Evolutionary conservation across 2,329 filamentous ascomycete genomes (phyloP).

Genomic region (Colletotrichum simmondsii): DNA sequence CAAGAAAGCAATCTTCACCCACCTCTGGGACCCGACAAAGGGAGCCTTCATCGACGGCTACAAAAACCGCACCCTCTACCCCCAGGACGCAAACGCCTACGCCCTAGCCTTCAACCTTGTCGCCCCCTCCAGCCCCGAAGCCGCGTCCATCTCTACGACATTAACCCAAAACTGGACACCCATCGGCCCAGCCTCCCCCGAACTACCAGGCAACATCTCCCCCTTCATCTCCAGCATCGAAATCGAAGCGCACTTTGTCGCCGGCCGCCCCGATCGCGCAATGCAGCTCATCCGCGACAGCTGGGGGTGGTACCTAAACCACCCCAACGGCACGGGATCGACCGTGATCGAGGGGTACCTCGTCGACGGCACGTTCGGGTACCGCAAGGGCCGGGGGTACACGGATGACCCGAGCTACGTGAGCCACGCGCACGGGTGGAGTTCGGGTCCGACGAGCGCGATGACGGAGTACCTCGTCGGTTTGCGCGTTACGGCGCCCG

Average conservation of each 20-base stretch:
- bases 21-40: conserved; percentile 59
- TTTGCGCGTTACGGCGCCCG: conserved; percentile 38
- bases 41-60: conserved; percentile 66
- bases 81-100: conserved; percentile 70
- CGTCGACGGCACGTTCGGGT: conserved; percentile 66
- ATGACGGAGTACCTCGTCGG: conserved; percentile 57
- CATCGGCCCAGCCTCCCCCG: conserved; percentile 65
- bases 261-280: conserved; percentile 59
- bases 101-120: conserved; percentile 61
- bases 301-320: conserved; percentile 71
- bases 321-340: conserved; percentile 66
- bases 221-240: conserved; percentile 70
- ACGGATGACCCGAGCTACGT: conserved; percentile 57
- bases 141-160: conserved; percentile 52
- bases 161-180: conserved; percentile 64
- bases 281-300: conserved; percentile 64
- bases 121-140: conserved; percentile 42
- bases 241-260: conserved; percentile 65
- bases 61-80: conserved; percentile 59
- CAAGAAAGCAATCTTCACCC: conserved; percentile 54
- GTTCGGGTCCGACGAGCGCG: conserved; percentile 57
- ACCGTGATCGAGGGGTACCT: conserved; percentile 71
- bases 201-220: conserved; percentile 67
- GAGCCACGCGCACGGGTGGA: conserved; percentile 63
- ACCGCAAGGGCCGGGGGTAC: conserved; percentile 64